phyloP scores from a whole-genome alignment of 176 grass and related monocot species.

The Raddia distichophylla region DNA sequence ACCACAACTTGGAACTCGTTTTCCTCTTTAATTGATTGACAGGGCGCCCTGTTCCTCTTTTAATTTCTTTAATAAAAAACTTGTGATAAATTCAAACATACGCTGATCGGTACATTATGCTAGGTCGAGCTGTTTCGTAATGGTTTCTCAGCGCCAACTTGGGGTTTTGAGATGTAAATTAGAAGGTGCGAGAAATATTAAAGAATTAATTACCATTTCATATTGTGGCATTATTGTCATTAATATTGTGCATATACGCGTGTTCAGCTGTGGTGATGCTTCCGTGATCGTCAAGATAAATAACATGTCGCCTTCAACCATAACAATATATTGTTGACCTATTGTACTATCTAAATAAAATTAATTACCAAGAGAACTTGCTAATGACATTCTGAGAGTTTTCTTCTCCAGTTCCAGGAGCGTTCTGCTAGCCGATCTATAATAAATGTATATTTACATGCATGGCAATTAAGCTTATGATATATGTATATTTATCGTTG shows the following conservation, averaged over 20 bases:
- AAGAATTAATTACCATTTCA: slow-evolving; percentile 10
- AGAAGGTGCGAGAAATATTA: background rate
- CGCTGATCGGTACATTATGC: background rate
- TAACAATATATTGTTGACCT: background rate
- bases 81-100: background rate
- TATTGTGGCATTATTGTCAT: slow-evolving; percentile 22
- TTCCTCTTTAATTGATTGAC: too few relatives aligned
- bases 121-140: slow-evolving; percentile 8
- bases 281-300: slow-evolving; percentile 34
- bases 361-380: slow-evolving; percentile 24
- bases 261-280: slow-evolving; percentile 29
- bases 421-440: background rate
- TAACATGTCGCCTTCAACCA: slow-evolving; percentile 18
- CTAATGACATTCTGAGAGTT: slow-evolving; percentile 27
- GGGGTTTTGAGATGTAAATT: slow-evolving; percentile 15
- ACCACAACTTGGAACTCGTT: too few relatives aligned
- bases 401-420: slow-evolving; percentile 28
- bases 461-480: background rate
- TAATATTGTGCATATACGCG: slow-evolving; percentile 3
- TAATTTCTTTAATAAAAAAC: background rate
- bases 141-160: background rate
- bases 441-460: background rate
- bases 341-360: background rate
- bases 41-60: too few relatives aligned
- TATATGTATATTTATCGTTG: too few relatives aligned